Conservation (phyloP, 2,329 filamentous ascomycete species). For the Albifimbria verrucaria region DNA sequence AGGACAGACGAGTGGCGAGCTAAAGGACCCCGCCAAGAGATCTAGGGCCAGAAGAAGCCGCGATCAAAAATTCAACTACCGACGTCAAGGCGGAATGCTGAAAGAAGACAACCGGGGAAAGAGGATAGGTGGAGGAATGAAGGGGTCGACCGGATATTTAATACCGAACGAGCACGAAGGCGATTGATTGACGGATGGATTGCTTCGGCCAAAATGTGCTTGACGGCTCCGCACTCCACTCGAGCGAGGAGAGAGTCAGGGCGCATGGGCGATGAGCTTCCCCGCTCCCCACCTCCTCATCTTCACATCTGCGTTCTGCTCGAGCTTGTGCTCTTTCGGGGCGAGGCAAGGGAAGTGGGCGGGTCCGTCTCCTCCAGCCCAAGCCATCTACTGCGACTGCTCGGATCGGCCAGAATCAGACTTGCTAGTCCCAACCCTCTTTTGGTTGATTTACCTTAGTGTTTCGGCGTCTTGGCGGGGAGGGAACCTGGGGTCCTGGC, state of each 20-base stretch:
- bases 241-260: no score
- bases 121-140: neutral
- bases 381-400: neutral
- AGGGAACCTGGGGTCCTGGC: neutral
- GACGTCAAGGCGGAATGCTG: neutral
- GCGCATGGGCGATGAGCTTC: no score
- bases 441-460: neutral
- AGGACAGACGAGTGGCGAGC: neutral
- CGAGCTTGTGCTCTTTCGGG: neutral
- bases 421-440: neutral
- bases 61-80: neutral
- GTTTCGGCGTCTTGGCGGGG: neutral
- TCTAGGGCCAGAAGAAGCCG: neutral
- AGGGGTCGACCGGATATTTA: neutral
- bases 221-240: neutral
- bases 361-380: neutral
- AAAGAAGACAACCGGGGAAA: neutral
- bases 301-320: no score
- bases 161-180: neutral
- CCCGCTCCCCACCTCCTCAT: no score
- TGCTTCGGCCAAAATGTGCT: neutral
- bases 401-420: neutral
- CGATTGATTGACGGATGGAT: no score
- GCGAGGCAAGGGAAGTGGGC: no score
- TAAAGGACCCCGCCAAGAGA: neutral